phyloP scores from a whole-genome alignment of 495 filamentous ascomycete species.

The Darksidea phi region DNA sequence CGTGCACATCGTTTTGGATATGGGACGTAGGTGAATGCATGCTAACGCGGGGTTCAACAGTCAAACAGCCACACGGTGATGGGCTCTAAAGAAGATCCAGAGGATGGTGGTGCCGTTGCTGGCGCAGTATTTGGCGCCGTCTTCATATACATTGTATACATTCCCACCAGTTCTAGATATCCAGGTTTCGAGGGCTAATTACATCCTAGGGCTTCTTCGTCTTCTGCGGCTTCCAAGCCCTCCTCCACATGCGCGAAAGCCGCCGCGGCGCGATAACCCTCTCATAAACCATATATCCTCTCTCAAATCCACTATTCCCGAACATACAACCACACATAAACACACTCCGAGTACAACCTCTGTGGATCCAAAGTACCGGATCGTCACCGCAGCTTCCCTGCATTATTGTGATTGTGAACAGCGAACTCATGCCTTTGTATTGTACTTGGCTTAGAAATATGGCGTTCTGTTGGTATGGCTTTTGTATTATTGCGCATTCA shows the following conservation, averaged over 20 bases:
- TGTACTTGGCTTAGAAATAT: background rate
- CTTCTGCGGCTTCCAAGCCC: slow-evolving; percentile 84
- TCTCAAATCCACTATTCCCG: background rate
- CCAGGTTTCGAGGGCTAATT: slow-evolving; percentile 13
- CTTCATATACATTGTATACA: slow-evolving; percentile 74
- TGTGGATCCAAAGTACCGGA: too few relatives aligned
- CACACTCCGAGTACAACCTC: background rate
- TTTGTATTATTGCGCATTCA: background rate
- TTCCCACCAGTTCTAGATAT: too few relatives aligned
- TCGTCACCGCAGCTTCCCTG: too few relatives aligned
- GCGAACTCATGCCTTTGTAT: slow-evolving; percentile 2
- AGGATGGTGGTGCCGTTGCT: slow-evolving; percentile 73
- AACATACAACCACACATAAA: background rate
- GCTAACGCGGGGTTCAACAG: slow-evolving; percentile 41
- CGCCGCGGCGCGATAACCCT: slow-evolving; percentile 80
- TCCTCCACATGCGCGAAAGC: slow-evolving; percentile 72
- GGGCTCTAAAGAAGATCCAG: slow-evolving; percentile 64
- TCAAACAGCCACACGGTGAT: slow-evolving; percentile 76
- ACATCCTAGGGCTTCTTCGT: slow-evolving; percentile 71
- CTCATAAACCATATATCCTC: slow-evolving; percentile 31
- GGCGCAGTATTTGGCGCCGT: slow-evolving; percentile 81
- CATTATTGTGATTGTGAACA: background rate
- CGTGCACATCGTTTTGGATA: background rate
- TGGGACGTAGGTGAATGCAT: background rate
- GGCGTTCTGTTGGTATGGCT: background rate